These are phyloP conservation scores for Haplographium delicatum DNA, from an alignment of 495 filamentous ascomycete genomes.

Conservation along the genomic window DNA sequence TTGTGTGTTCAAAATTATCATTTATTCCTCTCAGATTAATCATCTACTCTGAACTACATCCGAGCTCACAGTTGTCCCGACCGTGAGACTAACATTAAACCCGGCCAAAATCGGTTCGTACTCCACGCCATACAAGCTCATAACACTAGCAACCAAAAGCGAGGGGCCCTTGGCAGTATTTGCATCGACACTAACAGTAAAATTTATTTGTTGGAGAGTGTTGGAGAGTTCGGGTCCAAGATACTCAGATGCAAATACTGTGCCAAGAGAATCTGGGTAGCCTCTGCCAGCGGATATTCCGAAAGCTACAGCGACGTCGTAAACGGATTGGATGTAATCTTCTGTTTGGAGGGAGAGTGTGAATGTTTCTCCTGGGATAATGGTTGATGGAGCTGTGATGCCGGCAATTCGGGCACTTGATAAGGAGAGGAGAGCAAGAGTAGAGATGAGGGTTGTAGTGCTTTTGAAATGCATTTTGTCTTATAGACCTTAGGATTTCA, in stretches of 20 bases:
- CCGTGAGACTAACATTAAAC: too few species aligned
- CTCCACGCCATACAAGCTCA: conserved; percentile 14
- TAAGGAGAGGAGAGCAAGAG: conserved; percentile 4
- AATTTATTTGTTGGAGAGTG: conserved; percentile 5
- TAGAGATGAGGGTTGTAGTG: not conserved
- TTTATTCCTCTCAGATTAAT: too few species aligned
- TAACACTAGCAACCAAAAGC: not conserved
- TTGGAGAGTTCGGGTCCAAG: conserved; percentile 9
- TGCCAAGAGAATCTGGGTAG: conserved; percentile 10
- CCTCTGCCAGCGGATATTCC: conserved; percentile 11
- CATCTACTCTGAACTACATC: too few species aligned
- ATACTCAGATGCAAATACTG: conserved; percentile 9
- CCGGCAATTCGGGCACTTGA: conserved; percentile 12
- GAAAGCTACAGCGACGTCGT: conserved; percentile 14
- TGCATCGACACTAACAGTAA: conserved; percentile 3
- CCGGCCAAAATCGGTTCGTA: not conserved
- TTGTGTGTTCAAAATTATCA: too few species aligned
- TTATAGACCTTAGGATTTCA: too few species aligned
- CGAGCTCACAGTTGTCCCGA: too few species aligned
- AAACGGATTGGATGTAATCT: conserved; percentile 20
- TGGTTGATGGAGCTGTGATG: conserved; percentile 6
- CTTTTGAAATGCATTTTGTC: conserved; percentile 12
- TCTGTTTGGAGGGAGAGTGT: conserved; percentile 6
- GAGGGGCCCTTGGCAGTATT: not conserved
- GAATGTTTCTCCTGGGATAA: conserved; percentile 11